A percentile compares a stretch with the other conserved stretches of the same genome.
phyloP scores from a whole-genome alignment of 495 filamentous ascomycete species.

The Aspergillus sparsus region DNA sequence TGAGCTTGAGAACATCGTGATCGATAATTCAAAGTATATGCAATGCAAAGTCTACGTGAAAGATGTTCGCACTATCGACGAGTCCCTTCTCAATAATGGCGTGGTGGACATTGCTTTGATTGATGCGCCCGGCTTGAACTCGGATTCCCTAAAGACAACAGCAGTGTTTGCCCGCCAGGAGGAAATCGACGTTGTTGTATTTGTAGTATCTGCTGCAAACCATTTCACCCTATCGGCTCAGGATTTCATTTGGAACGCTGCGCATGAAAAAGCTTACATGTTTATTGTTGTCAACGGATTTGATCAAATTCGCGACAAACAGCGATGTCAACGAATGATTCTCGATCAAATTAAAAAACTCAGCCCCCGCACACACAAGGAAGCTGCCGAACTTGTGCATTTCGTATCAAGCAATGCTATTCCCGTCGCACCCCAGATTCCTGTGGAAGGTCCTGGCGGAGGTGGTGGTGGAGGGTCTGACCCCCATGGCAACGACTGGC shows the following conservation, averaged over 20 bases:
- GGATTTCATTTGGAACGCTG: slow-evolving; percentile 94
- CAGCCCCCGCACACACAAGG: slow-evolving; percentile 89
- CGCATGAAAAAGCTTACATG: slow-evolving; percentile 95
- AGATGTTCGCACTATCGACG: slow-evolving; percentile 86
- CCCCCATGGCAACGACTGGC: slow-evolving; percentile 40
- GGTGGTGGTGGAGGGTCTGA: slow-evolving; percentile 55
- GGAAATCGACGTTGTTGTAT: slow-evolving; percentile 98
- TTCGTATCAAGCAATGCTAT: slow-evolving; percentile 97
- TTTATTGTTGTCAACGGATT: slow-evolving; percentile 99
- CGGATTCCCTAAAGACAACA: slow-evolving; percentile 93
- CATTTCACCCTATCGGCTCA: slow-evolving; percentile 96
- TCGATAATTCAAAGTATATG: slow-evolving; percentile 80
- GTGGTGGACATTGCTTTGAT: slow-evolving; percentile 98
- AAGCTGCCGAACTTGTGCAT: slow-evolving; percentile 88
- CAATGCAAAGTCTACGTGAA: slow-evolving; percentile 97
- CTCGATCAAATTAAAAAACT: slow-evolving; percentile 81
- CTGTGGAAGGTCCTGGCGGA: slow-evolving; percentile 48
- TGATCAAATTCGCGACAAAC: slow-evolving; percentile 90
- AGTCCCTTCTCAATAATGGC: slow-evolving; percentile 94
- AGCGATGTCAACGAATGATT: slow-evolving; percentile 83
- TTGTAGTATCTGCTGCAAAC: slow-evolving; percentile 95
- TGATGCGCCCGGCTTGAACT: slow-evolving; percentile 93
- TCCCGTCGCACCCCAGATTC: slow-evolving; percentile 63
- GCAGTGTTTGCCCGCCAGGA: slow-evolving; percentile 96
- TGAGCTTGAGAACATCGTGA: slow-evolving; percentile 84